phyloP scores from a whole-genome alignment of 2,329 filamentous ascomycete genomes.

The Fonsecaea multimorphosa region DNA sequence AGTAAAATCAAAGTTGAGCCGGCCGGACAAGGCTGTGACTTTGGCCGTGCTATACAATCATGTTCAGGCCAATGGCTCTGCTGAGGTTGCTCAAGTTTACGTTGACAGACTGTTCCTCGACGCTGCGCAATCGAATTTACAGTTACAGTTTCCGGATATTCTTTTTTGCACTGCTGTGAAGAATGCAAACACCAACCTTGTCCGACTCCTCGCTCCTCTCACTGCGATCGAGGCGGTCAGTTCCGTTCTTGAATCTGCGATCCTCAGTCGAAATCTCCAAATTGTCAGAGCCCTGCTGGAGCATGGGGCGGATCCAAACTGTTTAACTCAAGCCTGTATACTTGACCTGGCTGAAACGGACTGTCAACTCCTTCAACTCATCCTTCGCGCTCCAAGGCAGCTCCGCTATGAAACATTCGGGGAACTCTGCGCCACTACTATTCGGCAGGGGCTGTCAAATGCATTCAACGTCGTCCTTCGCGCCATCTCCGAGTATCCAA shows the following conservation, averaged over 20 bases:
- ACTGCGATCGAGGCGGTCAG: conserved; percentile 11
- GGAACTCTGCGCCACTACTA: conserved; percentile 5
- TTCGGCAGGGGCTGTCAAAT: conserved; percentile 6
- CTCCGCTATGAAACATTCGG: conserved; percentile 14
- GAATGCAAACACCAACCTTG: conserved; percentile 18
- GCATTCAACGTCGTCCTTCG: conserved; percentile 14
- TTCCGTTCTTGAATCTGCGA: conserved; percentile 11
- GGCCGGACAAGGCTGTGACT: conserved; percentile 20
- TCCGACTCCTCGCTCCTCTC: conserved; percentile 17
- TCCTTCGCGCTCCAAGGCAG: conserved; percentile 17
- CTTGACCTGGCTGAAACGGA: conserved; percentile 5
- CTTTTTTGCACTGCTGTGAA: conserved; percentile 9
- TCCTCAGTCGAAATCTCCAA: background rate
- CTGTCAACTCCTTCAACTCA: conserved; percentile 14
- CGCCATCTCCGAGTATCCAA: conserved; percentile 6
- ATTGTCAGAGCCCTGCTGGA: conserved; percentile 13
- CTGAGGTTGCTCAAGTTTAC: conserved; percentile 23
- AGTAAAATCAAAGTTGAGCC: conserved; percentile 18
- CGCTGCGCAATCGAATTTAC: conserved; percentile 7
- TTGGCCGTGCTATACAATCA: conserved; percentile 18
- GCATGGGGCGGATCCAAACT: conserved; percentile 19
- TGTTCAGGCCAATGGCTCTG: conserved; percentile 18
- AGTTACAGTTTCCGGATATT: conserved; percentile 6
- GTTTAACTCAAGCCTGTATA: background rate
- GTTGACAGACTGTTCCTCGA: conserved; percentile 18